Base-by-base conservation (phyloP, 2,329 filamentous ascomycete species). In the Diaporthe sp. region DNA sequence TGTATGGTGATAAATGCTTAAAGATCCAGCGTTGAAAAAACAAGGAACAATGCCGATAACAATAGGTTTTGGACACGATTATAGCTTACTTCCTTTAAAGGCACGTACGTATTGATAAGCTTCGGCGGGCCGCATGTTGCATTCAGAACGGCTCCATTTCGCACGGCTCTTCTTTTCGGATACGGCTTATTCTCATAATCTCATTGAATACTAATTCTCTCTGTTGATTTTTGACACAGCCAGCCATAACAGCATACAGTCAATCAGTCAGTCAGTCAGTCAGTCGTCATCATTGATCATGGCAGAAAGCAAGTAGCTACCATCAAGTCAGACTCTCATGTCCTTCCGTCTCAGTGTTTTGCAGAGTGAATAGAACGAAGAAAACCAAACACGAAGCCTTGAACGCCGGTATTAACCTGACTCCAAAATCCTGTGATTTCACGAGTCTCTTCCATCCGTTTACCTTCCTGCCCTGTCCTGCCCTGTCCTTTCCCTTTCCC, bases 321-420 rank as follows among this genome's bases (percentile, higher is more conserved):
- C 71, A 47, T 47, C 51, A 47, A 44, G 37, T 73, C 47, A 72
- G 71, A 73, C 71, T 37, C 39, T 57, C 61, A 31, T 20, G 47
- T 44, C 60, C 37, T 65, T 49, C 71, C 71, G 7, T 57, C 20
- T 34, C 58, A 55, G 58, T 47, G 58, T 55, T 25, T 47, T 57
- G 17, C 71, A 57, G 37, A 57, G 49, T 31, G 25, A 58, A n/a
- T 28, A 61, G 34, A 60, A 72, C 10, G 49, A 51, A 7, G 57
- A 58, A 47, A 57, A 31, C 3, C 28, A 53, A 74, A 70, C 20
- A 73, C 71, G 2, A 58, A 73, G 47, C 61, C 55, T 47, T 53
- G 34, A 71, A 77, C 76, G 73, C 76, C 73, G 49, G 22, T 73
- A 7, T 42, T 51, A 49, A 34, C 75, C 75, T 67, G 68, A 70